phyloP scores from a whole-genome alignment of 768 basidiomycete genomes.

The Mycena galericulata region DNA sequence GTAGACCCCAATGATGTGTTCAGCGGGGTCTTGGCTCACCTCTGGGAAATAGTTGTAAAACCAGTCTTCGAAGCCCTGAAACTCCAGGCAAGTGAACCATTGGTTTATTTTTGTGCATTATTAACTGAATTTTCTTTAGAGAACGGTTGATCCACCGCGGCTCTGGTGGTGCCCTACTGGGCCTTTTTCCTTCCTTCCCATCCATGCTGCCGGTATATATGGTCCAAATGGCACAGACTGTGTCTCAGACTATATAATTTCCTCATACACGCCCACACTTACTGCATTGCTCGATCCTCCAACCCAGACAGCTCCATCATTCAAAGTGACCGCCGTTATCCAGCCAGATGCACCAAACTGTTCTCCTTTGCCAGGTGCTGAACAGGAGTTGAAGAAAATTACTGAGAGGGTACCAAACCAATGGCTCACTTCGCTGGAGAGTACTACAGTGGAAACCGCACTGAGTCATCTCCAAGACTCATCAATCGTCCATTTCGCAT shows the following conservation, averaged over 20 bases:
- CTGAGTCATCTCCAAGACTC: constrained; percentile 10
- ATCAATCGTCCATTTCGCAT: constrained; percentile 36
- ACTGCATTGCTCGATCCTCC: not conserved
- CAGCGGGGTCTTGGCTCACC: not conserved
- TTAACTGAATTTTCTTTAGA: not conserved
- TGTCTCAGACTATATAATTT: not conserved
- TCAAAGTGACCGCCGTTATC: constrained; percentile 3
- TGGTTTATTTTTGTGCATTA: not conserved
- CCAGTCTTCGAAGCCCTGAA: constrained; percentile 2
- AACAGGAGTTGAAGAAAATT: not conserved
- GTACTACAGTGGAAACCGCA: not conserved
- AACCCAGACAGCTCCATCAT: not conserved
- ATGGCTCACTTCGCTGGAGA: not conserved
- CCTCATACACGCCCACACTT: constrained; percentile 37
- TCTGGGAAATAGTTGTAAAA: not conserved
- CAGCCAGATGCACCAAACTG: not conserved
- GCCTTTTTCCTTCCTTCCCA: not conserved
- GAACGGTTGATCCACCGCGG: constrained; percentile 2
- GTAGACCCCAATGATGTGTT: not conserved
- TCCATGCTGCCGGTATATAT: not conserved
- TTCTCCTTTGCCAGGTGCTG: not conserved
- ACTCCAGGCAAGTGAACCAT: not conserved
- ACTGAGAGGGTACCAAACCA: not conserved
- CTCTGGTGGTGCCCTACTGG: constrained; percentile 14
- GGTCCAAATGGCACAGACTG: not conserved